Evolutionary conservation across 805 yeast genomes (phyloP), one percentile per base, ranked within the genome.

Genomic region (Grigorovia humatica): DNA sequence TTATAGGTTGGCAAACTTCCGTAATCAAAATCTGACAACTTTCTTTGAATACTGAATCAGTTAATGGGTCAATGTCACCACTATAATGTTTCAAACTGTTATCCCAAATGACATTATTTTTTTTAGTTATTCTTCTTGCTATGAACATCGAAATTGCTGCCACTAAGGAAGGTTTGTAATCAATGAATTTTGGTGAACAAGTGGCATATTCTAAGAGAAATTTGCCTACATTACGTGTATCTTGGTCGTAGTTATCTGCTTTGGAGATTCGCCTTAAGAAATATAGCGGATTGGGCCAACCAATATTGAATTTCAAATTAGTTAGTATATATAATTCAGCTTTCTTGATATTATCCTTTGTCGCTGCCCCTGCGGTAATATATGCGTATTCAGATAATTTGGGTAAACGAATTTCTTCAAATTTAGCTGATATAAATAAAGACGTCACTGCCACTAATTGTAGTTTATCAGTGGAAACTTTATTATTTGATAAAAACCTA

Each of bases 111-210:
- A 43, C 29, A 23, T 52, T 20, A 58, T 58, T 69, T 40, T 50
- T 46, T 51, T 76, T 23, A 5, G 52, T 48, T 18, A 88, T 83
- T 59, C 76, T 75, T 60, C 96, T 76, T 7, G 96, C 81, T 48
- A 88, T 75, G 67, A 78, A 85, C 95, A 88, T 86, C 29, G 96
- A 85, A 52, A 89, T 82, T 1, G 96, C 95, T n/a, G 95, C 80
- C 55, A 89, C 76, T 54, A 82, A 72, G 17, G 95, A 85, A 9
- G 96, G 96, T 56, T 79, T 76, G 55, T 76, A 70, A 20, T 85
- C 83, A 59, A 88, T 78, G 59, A 89, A 85, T 60, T 76, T 77
- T 62, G 83, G 82, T 63, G 86, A 95, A 54, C 88, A 81, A 41
- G 83, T 74, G 29, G 89, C 76, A 48, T 85, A 80, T 64, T 90